Base-by-base conservation (phyloP, 495 filamentous ascomycete species). In the Penicillium egyptiacum region DNA sequence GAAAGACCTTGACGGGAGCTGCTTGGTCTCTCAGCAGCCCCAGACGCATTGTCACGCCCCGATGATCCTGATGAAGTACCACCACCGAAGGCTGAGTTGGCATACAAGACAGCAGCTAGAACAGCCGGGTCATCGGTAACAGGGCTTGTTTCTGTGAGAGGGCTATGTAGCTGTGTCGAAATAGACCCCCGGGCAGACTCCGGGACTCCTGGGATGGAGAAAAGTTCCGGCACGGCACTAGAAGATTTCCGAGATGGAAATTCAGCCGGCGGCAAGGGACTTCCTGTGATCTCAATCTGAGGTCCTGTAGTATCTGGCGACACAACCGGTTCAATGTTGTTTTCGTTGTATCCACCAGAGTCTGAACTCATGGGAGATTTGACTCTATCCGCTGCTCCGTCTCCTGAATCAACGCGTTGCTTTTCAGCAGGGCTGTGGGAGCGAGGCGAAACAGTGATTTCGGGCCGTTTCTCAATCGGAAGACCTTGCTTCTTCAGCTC, bases 231-330 rank as follows among this genome's bases (percentile, higher is more conserved):
- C 52, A 75, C 57, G 37, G 70, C 73, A 41, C 56, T 66, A 22
- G 75, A 76, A 2, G 75, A 76, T 39, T 72, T 74, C 20, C 73
- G 68, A 14, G 72, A 73, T 14, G 72, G 40, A 7, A 40, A 17
- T 19, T 62, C 55, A 23, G 64, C 66, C 4, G 59, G 50, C 0
- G 48, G 57, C 0, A 66, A 50, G 1, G 73, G 55, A 20, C 39
- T 65, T 11, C 70, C 72, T 2, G 71, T 72, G 33, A 75, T 75
- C 49, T 77, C 74, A 42, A 75, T 74, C n/a, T 71, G 70, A 12
- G 74, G 74, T 25, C 72, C 74, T 1, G 68, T 61, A 0, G 74
- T 77, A 53, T 77, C 74, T 2, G 72, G 71, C 6, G 74, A 74
- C 7, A 73, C 69, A 3, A 75, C 71, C 0, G 71, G 70, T 47